These are phyloP conservation scores for Plasmodium adleri DNA, from an alignment of 169 alveolate genomes.

Conservation along the genomic window DNA sequence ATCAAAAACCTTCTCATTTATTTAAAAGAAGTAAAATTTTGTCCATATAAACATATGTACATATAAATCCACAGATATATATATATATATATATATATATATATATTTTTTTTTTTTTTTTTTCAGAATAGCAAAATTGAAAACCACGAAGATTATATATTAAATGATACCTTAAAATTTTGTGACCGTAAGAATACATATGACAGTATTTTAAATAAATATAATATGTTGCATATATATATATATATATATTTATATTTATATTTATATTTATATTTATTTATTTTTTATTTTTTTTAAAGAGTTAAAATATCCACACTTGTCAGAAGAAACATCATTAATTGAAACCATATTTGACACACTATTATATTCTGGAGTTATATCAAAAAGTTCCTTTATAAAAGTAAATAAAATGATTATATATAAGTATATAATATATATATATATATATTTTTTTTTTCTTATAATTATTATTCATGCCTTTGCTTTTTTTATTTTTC, in stretches of 20 bases:
- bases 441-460: not conserved
- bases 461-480: not conserved
- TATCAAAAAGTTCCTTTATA: constrained; percentile 61
- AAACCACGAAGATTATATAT: constrained; percentile 64
- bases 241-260: not conserved
- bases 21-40: constrained; percentile 44
- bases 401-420: constrained; percentile 15
- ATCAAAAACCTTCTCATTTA: constrained; percentile 37
- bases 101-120: constrained; percentile 3
- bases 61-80: not conserved
- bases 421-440: not conserved
- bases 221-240: not conserved
- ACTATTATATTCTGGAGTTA: constrained; percentile 40
- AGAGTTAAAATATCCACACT: constrained; percentile 66
- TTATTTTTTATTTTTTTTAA: not conserved
- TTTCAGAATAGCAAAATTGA: constrained; percentile 74
- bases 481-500: constrained; percentile 7
- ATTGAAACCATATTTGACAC: constrained; percentile 66
- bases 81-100: constrained; percentile 1
- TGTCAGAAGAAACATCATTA: constrained; percentile 74
- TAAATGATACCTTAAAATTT: constrained; percentile 52
- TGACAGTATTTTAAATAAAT: not conserved
- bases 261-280: not conserved
- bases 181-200: constrained; percentile 37
- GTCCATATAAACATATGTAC: no score